Evolutionary conservation across 1,284 basidiomycete genomes (phyloP).

Genomic region (Exobasidium cylindrosporum): DNA sequence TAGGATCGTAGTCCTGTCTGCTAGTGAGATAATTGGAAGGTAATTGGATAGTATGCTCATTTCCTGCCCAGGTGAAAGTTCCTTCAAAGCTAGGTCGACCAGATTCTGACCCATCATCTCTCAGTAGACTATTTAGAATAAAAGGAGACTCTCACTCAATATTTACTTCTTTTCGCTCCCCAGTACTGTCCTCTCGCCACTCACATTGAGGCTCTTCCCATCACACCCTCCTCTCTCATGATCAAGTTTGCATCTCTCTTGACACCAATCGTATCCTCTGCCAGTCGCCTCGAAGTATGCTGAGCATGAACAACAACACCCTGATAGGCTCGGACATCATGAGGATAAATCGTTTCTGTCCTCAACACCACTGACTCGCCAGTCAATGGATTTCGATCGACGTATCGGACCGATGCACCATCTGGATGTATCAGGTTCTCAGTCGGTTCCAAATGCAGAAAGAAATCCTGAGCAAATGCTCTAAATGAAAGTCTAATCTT

Average conservation of each 20-base stretch:
- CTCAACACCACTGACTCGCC: constrained; percentile 21
- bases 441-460: constrained; percentile 42
- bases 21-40: constrained; percentile 27
- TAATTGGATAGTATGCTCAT: constrained; percentile 36
- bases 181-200: neutral
- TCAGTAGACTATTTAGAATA: constrained; percentile 21
- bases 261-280: constrained; percentile 35
- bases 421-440: constrained; percentile 40
- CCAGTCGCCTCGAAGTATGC: constrained; percentile 26
- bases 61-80: constrained; percentile 42
- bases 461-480: constrained; percentile 40
- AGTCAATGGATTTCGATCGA: constrained; percentile 22
- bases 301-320: constrained; percentile 40
- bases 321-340: constrained; percentile 45
- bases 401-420: constrained; percentile 33
- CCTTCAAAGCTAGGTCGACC: constrained; percentile 37
- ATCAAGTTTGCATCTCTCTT: constrained; percentile 24
- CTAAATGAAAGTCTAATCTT: constrained; percentile 38
- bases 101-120: constrained; percentile 35
- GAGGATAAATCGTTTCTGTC: constrained; percentile 25
- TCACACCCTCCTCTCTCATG: constrained; percentile 30
- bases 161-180: neutral
- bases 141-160: too few species aligned
- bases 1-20: constrained; percentile 25
- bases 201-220: constrained; percentile 41